phyloP scores from a whole-genome alignment of 169 alveolate species.

The Eimeria necatrix region DNA sequence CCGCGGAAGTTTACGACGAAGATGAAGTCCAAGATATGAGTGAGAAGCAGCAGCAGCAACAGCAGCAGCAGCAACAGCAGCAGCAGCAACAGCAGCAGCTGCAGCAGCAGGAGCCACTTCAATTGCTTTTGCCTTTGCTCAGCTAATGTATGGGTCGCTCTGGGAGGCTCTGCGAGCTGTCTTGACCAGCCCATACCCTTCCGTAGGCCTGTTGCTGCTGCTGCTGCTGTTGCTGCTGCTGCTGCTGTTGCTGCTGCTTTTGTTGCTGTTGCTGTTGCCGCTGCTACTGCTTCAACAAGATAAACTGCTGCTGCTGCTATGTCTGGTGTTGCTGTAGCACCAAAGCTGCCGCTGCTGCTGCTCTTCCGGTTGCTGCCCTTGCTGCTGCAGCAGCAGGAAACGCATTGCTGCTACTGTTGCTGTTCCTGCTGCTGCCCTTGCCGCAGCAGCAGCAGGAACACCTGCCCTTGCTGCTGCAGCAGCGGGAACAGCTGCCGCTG shows the following conservation, averaged over 20 bases:
- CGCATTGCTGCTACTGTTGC: too few relatives aligned
- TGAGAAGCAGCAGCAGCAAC: constrained; percentile 28
- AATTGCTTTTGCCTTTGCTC: background rate
- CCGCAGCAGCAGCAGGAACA: too few relatives aligned
- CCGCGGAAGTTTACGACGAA: constrained; percentile 27
- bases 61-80: constrained; percentile 19
- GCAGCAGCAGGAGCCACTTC: constrained; percentile 7
- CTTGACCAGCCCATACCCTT: background rate
- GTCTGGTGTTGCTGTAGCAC: too few relatives aligned
- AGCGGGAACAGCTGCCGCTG: too few relatives aligned
- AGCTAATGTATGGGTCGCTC: constrained; percentile 32
- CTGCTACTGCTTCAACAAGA: too few relatives aligned
- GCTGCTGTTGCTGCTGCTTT: background rate
- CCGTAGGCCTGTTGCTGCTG: background rate
- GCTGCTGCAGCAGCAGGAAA: too few relatives aligned
- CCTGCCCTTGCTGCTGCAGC: too few relatives aligned
- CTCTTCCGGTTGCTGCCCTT: too few relatives aligned
- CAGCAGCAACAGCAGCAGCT: constrained; percentile 45
- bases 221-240: constrained; percentile 26
- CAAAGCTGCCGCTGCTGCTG: too few relatives aligned
- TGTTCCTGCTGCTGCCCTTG: too few relatives aligned
- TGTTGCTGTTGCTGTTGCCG: background rate
- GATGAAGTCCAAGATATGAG: constrained; percentile 8
- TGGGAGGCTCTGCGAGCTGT: constrained; percentile 1
- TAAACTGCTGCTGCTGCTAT: too few relatives aligned